Conservation (phyloP, 805 yeast genomes). For the Starmera caribaea region DNA sequence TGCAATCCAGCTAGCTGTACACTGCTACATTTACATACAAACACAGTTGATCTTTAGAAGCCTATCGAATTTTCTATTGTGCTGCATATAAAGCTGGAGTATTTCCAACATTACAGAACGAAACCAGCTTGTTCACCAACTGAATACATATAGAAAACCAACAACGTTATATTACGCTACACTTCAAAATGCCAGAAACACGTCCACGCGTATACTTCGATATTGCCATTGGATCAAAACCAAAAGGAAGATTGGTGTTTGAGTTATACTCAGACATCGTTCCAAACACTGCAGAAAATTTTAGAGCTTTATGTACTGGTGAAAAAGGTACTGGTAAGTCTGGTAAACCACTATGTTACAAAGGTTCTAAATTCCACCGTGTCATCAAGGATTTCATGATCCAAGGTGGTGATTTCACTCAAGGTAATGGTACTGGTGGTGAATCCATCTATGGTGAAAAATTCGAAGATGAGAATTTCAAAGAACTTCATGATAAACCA, state of each 20-base stretch:
- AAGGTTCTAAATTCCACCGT: constrained; percentile 87
- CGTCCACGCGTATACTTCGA: constrained; percentile 66
- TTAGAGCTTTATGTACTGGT: constrained; percentile 83
- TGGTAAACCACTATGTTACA: constrained; percentile 65
- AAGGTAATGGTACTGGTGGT: constrained; percentile 67
- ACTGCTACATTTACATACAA: no score
- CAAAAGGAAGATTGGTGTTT: constrained; percentile 70
- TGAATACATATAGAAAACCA: no score
- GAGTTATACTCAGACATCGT: constrained; percentile 66
- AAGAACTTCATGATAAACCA: constrained; percentile 68
- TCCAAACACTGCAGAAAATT: constrained; percentile 86
- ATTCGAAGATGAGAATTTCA: constrained; percentile 86
- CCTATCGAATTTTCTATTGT: no score
- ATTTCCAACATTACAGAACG: no score
- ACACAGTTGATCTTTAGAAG: no score
- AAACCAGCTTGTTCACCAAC: no score
- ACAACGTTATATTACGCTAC: no score
- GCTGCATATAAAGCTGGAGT: no score
- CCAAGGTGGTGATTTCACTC: constrained; percentile 92
- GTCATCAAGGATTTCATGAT: constrained; percentile 85
- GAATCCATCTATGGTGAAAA: constrained; percentile 78
- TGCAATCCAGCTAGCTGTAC: no score
- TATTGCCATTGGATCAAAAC: constrained; percentile 58
- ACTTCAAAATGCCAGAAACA: constrained; percentile 1
- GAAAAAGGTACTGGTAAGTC: constrained; percentile 58